Evolutionary conservation across 768 basidiomycete species (phyloP).

Genomic region (Favolaschia claudopus): DNA sequence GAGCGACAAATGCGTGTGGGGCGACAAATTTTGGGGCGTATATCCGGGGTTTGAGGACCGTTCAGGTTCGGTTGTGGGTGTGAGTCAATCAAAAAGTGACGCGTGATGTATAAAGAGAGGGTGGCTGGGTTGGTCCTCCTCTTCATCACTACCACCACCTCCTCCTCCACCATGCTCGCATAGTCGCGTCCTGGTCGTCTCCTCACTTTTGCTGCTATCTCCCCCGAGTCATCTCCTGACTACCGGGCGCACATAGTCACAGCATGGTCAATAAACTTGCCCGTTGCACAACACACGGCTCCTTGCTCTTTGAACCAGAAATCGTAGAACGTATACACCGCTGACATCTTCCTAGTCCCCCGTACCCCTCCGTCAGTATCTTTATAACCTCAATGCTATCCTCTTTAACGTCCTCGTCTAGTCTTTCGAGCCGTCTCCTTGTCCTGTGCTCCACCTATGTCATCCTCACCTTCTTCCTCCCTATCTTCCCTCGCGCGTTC

Average conservation of each 20-base stretch:
- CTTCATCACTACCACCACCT: slow-evolving; percentile 27
- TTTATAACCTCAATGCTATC: slow-evolving; percentile 28
- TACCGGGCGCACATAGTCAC: slow-evolving; percentile 45
- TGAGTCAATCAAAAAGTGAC: slow-evolving; percentile 30
- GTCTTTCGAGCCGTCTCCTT: slow-evolving; percentile 16
- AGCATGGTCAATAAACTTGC: slow-evolving; percentile 87
- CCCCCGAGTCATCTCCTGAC: slow-evolving; percentile 47
- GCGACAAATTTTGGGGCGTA: slow-evolving; percentile 18
- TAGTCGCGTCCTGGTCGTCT: slow-evolving; percentile 38
- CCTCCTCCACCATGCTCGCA: slow-evolving; percentile 55
- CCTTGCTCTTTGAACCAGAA: slow-evolving; percentile 86
- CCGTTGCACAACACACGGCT: slow-evolving; percentile 85
- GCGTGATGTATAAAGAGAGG: slow-evolving; percentile 35
- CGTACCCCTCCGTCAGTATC: slow-evolving; percentile 22
- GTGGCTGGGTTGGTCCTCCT: slow-evolving; percentile 25
- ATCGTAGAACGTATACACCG: slow-evolving; percentile 88
- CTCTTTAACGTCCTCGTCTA: slow-evolving; percentile 19
- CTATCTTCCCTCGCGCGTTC: slow-evolving; percentile 72
- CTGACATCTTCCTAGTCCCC: slow-evolving; percentile 39
- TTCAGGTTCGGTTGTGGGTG: slow-evolving; percentile 29
- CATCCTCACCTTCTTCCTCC: slow-evolving; percentile 54
- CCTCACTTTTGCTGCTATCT: slow-evolving; percentile 44
- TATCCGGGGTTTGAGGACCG: slow-evolving; percentile 29
- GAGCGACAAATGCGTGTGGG: not conserved
- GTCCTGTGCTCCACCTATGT: slow-evolving; percentile 48